phyloP scores from a whole-genome alignment of 768 basidiomycete genomes.

The Boletellus emodensis region DNA sequence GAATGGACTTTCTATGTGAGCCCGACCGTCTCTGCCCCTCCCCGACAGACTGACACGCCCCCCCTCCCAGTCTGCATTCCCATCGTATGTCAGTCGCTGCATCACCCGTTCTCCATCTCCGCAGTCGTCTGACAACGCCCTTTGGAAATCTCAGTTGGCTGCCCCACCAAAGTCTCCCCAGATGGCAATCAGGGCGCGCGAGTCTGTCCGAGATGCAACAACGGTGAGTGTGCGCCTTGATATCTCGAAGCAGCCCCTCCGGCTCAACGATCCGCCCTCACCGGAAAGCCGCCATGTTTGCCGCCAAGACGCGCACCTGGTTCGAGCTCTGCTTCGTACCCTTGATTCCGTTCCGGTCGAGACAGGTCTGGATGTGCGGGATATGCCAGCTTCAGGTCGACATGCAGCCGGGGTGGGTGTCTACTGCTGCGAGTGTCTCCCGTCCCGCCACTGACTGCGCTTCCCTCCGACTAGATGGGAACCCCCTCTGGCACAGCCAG shows the following conservation, averaged over 20 bases:
- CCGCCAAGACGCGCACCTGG: constrained; percentile 65
- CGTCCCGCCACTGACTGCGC: neutral
- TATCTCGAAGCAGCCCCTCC: neutral
- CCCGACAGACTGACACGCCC: neutral
- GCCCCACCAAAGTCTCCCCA: constrained; percentile 55
- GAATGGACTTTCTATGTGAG: constrained; percentile 2
- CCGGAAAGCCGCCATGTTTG: constrained; percentile 49
- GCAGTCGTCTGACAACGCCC: constrained; percentile 9
- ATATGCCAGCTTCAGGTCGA: constrained; percentile 66
- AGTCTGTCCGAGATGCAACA: constrained; percentile 69
- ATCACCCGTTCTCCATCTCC: neutral
- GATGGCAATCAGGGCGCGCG: constrained; percentile 49
- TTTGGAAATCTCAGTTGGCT: constrained; percentile 49
- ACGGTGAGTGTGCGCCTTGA: constrained; percentile 43
- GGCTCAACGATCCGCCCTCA: neutral
- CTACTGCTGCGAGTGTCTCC: too few relatives aligned
- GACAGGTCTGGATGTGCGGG: constrained; percentile 65
- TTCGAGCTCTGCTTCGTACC: constrained; percentile 76
- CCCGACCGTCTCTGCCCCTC: neutral
- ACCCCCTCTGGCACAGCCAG: constrained; percentile 32
- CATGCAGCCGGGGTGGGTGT: constrained; percentile 46
- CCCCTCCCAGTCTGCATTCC: constrained; percentile 46
- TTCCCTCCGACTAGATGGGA: constrained; percentile 28
- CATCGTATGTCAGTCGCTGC: constrained; percentile 40
- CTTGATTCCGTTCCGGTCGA: constrained; percentile 58